Conservation (phyloP, 192 early-diverging fungal species). For the Chytriomyces hyalinus region DNA sequence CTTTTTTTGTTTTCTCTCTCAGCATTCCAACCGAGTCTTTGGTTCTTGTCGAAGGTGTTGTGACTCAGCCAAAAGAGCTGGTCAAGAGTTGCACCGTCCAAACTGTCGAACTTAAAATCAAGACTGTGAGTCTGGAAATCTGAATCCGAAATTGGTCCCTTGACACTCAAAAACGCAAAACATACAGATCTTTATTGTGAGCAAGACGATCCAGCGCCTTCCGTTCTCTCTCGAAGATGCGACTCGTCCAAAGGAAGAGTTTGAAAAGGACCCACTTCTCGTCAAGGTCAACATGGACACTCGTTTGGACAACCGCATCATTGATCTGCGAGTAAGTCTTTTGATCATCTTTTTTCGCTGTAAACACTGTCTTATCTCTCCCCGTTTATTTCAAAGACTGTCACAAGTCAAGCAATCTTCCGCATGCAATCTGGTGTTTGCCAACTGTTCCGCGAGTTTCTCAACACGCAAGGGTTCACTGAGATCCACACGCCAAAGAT, state of each 20-base stretch:
- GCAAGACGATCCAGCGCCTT: conserved; percentile 78
- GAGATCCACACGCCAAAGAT: conserved; percentile 99
- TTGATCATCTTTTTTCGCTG: neutral
- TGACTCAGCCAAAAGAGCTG: conserved; percentile 78
- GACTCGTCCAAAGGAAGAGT: conserved; percentile 78
- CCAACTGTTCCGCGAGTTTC: conserved; percentile 94
- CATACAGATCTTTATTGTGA: conserved; percentile 52
- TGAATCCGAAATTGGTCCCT: conserved; percentile 19
- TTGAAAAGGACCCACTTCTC: conserved; percentile 72
- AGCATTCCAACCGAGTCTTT: conserved; percentile 88
- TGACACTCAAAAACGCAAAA: neutral
- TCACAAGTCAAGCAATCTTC: conserved; percentile 97
- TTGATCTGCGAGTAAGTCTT: conserved; percentile 82
- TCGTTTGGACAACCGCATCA: conserved; percentile 90
- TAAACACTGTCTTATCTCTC: neutral
- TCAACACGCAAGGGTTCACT: conserved; percentile 78
- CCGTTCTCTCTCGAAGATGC: conserved; percentile 95
- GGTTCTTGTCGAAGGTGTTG: conserved; percentile 80
- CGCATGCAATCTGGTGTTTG: conserved; percentile 92
- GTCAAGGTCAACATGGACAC: conserved; percentile 86
- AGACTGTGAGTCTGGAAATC: conserved; percentile 54
- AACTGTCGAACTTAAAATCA: conserved; percentile 87
- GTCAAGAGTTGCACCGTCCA: conserved; percentile 93
- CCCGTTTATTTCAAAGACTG: too few species aligned
- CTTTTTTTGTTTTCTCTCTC: neutral